These are phyloP conservation scores for Curvularia eragrostidis DNA, from an alignment of 2,329 filamentous ascomycete genomes.

Conservation along the genomic window DNA sequence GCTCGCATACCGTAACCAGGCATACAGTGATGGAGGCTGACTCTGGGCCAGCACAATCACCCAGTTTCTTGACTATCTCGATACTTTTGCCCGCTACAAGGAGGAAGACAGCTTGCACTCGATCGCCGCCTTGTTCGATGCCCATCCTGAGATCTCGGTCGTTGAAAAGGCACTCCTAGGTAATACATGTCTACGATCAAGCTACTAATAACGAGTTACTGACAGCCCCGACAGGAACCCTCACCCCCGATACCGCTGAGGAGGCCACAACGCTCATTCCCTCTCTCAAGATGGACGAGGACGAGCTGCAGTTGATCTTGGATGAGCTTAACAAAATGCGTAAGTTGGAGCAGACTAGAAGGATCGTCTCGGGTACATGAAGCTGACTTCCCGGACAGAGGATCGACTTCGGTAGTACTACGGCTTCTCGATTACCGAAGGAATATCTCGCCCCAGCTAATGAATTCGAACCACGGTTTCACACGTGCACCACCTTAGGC, in stretches of 20 bases:
- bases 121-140: conserved; percentile 85
- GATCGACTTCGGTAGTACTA: conserved; percentile 34
- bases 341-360: conserved; percentile 33
- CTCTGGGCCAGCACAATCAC: conserved; percentile 69
- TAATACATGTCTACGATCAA: conserved; percentile 35
- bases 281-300: conserved; percentile 88
- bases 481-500: not conserved
- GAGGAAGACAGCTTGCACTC: conserved; percentile 92
- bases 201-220: conserved; percentile 2
- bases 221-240: conserved; percentile 67
- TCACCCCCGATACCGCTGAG: conserved; percentile 91
- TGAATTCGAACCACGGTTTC: not conserved
- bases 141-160: conserved; percentile 80
- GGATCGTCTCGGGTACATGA: not conserved
- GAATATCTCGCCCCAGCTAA: not conserved
- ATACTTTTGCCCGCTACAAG: conserved; percentile 95
- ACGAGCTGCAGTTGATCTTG: conserved; percentile 84
- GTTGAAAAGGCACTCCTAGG: conserved; percentile 95
- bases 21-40: conserved; percentile 16
- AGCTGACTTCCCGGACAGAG: conserved; percentile 35
- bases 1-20: not conserved
- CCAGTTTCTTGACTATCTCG: conserved; percentile 90
- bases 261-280: conserved; percentile 97
- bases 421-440: not conserved
- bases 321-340: conserved; percentile 88